These are phyloP conservation scores for Talaromyces trachyspermus DNA, from an alignment of 495 filamentous ascomycete genomes.

Conservation along the genomic window DNA sequence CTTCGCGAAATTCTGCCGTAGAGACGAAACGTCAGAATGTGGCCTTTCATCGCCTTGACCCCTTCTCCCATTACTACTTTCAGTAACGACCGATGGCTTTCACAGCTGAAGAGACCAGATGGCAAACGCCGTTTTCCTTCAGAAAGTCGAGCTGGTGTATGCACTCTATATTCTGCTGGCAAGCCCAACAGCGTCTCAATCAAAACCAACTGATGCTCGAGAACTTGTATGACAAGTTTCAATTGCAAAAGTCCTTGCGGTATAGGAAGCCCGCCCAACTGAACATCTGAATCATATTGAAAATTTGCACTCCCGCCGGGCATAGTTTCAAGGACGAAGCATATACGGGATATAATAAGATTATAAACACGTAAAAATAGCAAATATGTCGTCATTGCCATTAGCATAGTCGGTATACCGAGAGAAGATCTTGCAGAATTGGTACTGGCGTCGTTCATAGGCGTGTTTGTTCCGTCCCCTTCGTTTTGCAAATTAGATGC, in stretches of 20 bases:
- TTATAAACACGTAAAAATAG: slow-evolving; percentile 1
- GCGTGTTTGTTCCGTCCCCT: too few relatives aligned
- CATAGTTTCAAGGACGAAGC: background rate
- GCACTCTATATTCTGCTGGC: background rate
- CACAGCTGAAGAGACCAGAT: background rate
- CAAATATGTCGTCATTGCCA: background rate
- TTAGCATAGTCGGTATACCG: background rate
- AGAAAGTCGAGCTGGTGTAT: background rate
- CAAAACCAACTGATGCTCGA: background rate
- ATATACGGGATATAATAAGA: background rate
- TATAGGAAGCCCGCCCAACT: background rate
- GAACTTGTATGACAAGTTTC: background rate
- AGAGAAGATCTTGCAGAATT: background rate
- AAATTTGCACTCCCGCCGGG: background rate
- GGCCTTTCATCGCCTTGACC: too few relatives aligned
- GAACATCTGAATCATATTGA: background rate
- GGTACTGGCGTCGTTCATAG: too few relatives aligned
- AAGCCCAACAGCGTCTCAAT: slow-evolving; percentile 3
- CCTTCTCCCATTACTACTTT: background rate
- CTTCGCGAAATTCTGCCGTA: too few relatives aligned
- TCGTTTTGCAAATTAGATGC: too few relatives aligned
- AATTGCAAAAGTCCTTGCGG: background rate
- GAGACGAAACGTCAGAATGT: too few relatives aligned
- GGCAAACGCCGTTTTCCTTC: background rate
- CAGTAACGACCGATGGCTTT: background rate